Conservation (phyloP, 306 rosid species). For the Vachellia collinsii region DNA sequence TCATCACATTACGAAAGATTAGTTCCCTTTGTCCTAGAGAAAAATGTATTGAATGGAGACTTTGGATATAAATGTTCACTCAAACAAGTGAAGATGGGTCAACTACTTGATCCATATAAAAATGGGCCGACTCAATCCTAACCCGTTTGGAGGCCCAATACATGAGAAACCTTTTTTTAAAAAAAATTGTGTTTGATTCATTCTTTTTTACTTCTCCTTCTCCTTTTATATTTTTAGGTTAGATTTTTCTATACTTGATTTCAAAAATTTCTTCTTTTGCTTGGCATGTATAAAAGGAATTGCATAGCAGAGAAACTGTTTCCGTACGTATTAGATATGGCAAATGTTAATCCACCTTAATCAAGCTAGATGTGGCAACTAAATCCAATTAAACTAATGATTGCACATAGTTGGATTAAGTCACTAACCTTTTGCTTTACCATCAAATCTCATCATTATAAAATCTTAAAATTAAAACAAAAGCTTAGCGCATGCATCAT, state of each 20-base stretch:
- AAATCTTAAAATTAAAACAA: neutral
- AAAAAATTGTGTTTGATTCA: neutral
- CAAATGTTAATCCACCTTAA: slow-evolving; percentile 5
- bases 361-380: neutral
- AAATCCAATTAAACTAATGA: slow-evolving; percentile 12
- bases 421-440: slow-evolving; percentile 9
- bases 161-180: neutral
- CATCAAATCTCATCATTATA: slow-evolving; percentile 7
- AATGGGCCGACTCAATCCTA: neutral
- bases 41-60: neutral
- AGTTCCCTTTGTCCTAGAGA: no score
- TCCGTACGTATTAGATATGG: neutral
- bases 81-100: neutral
- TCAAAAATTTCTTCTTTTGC: neutral
- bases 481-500: slow-evolving; percentile 9
- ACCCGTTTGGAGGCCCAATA: neutral
- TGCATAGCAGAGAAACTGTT: neutral
- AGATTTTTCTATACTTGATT: neutral
- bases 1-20: no score
- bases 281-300: neutral
- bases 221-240: neutral
- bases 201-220: neutral
- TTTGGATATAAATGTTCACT: neutral
- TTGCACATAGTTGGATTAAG: slow-evolving; percentile 26
- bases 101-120: neutral